Percentiles rank a stretch among this genome's conserved stretches.
Evolutionary conservation across 768 basidiomycete species (phyloP).

Genomic region (Boletus insuetus): DNA sequence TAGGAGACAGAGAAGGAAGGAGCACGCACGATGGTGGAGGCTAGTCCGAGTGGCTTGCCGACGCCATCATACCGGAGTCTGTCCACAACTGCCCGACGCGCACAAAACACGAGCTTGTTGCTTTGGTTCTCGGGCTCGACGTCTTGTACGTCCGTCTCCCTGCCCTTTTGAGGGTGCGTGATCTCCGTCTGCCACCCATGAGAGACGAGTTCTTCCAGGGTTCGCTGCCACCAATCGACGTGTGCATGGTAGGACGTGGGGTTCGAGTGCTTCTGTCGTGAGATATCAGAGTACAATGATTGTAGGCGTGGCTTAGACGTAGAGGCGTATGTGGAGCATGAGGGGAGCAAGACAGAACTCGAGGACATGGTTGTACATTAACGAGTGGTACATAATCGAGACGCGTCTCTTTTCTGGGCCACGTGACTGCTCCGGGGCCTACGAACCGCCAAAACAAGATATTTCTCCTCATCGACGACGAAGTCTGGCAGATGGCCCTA

Average conservation of each 20-base stretch:
- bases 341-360: slow-evolving; percentile 14
- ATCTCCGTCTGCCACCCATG: slow-evolving; percentile 49
- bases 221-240: slow-evolving; percentile 83
- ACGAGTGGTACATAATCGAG: not conserved
- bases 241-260: slow-evolving; percentile 78
- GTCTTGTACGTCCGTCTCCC: slow-evolving; percentile 8
- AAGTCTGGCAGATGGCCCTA: too few relatives aligned
- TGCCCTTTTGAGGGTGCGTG: slow-evolving; percentile 7
- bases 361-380: slow-evolving; percentile 22
- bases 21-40: slow-evolving; percentile 68
- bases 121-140: slow-evolving; percentile 17
- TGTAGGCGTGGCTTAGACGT: slow-evolving; percentile 53
- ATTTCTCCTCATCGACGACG: too few relatives aligned
- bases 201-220: slow-evolving; percentile 58
- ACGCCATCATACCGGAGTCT: slow-evolving; percentile 61
- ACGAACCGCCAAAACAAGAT: too few relatives aligned
- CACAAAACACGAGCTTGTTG: slow-evolving; percentile 62
- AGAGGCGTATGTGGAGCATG: slow-evolving; percentile 27
- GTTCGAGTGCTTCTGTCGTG: slow-evolving; percentile 80
- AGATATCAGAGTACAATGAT: slow-evolving; percentile 86
- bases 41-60: slow-evolving; percentile 73
- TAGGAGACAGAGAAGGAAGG: not conserved
- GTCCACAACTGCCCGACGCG: slow-evolving; percentile 53
- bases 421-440: slow-evolving; percentile 12
- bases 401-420: slow-evolving; percentile 10